Conservation (phyloP, 148 eudicot species). For the Hydrangea macrophylla region DNA sequence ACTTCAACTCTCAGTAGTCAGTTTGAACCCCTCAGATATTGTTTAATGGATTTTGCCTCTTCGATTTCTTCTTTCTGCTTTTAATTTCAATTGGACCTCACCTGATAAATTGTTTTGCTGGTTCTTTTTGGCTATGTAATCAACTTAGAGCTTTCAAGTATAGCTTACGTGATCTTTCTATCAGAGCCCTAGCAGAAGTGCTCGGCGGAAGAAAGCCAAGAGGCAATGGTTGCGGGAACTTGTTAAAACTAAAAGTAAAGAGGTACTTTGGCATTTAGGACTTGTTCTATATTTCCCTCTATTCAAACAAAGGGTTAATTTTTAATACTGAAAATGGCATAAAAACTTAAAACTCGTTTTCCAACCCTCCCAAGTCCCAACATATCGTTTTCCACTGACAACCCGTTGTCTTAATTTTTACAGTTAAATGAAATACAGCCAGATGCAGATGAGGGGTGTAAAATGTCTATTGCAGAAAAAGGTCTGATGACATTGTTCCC, state of each 20-base stretch:
- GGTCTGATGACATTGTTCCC: background rate
- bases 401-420: conserved; percentile 13
- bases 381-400: background rate
- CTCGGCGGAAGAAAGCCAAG: conserved; percentile 47
- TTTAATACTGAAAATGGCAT: background rate
- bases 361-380: background rate
- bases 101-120: conserved; percentile 1
- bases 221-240: conserved; percentile 44
- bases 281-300: background rate
- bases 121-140: background rate
- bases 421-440: conserved; percentile 36
- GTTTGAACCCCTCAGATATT: background rate
- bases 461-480: conserved; percentile 18
- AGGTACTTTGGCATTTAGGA: conserved; percentile 34
- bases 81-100: background rate
- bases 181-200: conserved; percentile 60
- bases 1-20: background rate
- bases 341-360: background rate
- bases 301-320: background rate
- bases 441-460: conserved; percentile 21
- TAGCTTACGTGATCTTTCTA: background rate
- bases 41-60: background rate
- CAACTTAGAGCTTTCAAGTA: background rate
- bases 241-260: conserved; percentile 34
- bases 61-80: background rate